Base-by-base conservation (phyloP, 495 filamentous ascomycete species). In the Cercophora scortea region DNA sequence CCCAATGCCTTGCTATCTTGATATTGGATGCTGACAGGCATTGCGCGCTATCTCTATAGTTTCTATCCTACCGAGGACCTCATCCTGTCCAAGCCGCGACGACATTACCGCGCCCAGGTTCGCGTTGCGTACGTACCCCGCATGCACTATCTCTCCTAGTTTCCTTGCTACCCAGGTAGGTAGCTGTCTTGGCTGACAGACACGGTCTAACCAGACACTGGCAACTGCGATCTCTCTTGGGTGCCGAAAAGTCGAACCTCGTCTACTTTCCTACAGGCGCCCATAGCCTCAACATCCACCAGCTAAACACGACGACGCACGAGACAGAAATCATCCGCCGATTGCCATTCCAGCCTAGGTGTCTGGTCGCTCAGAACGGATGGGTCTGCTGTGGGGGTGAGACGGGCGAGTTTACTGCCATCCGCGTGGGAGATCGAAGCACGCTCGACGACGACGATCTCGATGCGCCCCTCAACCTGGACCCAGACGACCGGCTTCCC, bases 331-430 rank as follows among this genome's bases (percentile, higher is more conserved):
- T 84, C 32, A 76, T 98, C 56, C 84, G 86, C 43, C 79, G 82
- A 10, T 77, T 97, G 15, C 82, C 86, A 4, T 97, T 95, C 67
- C 76, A 82, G 47, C 88, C 89, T 15, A 78, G 85, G 68, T 97
- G 93, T 70, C 80, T 96, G 35, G 86, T 88, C 16, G 83, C 89
- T 39, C 84, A 80, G 17, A 79, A 88, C 64, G 89, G 89, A 47
- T 97, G 88, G 88, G 78, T 97, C 15, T 94, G 87, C 59, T 86
- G 88, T 34, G 93, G 92, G 36, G 93, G 94, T 47, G 84, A 90
- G 47, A 78, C 81, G 53, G 93, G 93, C 46, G 82, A 90, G 63
- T 95, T 94, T 61, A 83, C 86, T 50, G 81, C 89, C 39, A 86
- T 98, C 55, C 78, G 73, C 55, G 75, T 88, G 45, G 68, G 70